phyloP scores from a whole-genome alignment of 805 yeast species.

The Candida nonsorbophila region DNA sequence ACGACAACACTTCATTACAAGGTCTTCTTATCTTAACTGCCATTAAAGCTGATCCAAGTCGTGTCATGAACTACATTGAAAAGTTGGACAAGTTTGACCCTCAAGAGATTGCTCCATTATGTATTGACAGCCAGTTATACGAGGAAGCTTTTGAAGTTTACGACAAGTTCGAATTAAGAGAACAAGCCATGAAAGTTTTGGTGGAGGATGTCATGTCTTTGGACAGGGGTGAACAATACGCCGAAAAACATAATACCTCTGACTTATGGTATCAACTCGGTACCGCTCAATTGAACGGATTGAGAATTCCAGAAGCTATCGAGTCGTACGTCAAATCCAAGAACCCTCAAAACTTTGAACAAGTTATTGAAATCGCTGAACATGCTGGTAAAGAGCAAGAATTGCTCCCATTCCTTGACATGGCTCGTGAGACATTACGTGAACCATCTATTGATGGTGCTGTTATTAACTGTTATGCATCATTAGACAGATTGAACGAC shows the following conservation, averaged over 20 bases:
- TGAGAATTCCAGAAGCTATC: slow-evolving; percentile 87
- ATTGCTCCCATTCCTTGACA: slow-evolving; percentile 73
- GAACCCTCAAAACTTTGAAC: slow-evolving; percentile 84
- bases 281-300: slow-evolving; percentile 90
- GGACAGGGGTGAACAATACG: slow-evolving; percentile 91
- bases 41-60: slow-evolving; percentile 86
- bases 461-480: slow-evolving; percentile 80
- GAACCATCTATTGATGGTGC: slow-evolving; percentile 94
- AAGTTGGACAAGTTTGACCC: slow-evolving; percentile 89
- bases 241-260: slow-evolving; percentile 80
- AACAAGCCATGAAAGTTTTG: slow-evolving; percentile 82
- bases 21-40: slow-evolving; percentile 92
- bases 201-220: slow-evolving; percentile 91
- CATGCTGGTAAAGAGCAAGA: slow-evolving; percentile 97
- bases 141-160: slow-evolving; percentile 96
- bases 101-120: slow-evolving; percentile 86
- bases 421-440: slow-evolving; percentile 89
- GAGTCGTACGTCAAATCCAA: slow-evolving; percentile 87
- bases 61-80: slow-evolving; percentile 79
- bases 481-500: slow-evolving; percentile 66
- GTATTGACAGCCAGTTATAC: slow-evolving; percentile 79
- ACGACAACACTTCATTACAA: slow-evolving; percentile 91
- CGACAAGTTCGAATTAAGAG: slow-evolving; percentile 71
- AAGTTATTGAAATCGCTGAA: slow-evolving; percentile 89
- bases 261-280: slow-evolving; percentile 95